Evolutionary conservation across 768 basidiomycete genomes (phyloP).

Genomic region (Baorangia bicolor): DNA sequence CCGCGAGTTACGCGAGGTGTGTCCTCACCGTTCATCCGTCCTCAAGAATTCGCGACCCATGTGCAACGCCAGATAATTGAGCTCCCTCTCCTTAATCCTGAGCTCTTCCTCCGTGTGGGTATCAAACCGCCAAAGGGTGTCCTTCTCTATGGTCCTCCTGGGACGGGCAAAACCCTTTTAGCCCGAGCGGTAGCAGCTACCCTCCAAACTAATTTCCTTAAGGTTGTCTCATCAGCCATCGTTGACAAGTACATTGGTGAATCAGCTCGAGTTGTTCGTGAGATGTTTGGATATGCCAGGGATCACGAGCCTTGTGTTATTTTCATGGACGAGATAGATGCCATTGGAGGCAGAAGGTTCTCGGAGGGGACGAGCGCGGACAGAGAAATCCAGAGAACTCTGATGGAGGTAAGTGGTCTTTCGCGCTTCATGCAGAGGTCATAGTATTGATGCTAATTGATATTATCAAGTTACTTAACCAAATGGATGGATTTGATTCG

Average conservation of each 20-base stretch:
- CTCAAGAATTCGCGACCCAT: neutral
- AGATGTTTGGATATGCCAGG: constrained; percentile 98
- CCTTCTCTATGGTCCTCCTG: constrained; percentile 92
- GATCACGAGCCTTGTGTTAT: constrained; percentile 99
- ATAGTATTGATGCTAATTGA: neutral
- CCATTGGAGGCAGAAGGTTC: constrained; percentile 89
- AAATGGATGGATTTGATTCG: constrained; percentile 99
- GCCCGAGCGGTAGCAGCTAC: constrained; percentile 96
- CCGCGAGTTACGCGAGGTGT: constrained; percentile 89
- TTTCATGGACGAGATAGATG: constrained; percentile 98
- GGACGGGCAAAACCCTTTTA: constrained; percentile 94
- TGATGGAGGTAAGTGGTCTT: constrained; percentile 77
- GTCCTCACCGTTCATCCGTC: constrained; percentile 19
- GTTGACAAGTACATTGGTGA: constrained; percentile 99
- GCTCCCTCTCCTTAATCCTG: constrained; percentile 89
- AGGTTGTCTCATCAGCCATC: constrained; percentile 97
- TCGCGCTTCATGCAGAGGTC: neutral
- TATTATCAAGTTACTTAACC: constrained; percentile 78
- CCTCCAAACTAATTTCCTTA: constrained; percentile 93
- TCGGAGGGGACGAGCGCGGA: constrained; percentile 97
- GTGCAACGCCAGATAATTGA: constrained; percentile 75
- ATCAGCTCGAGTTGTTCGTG: constrained; percentile 91
- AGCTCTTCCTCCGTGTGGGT: constrained; percentile 92
- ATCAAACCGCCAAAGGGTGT: constrained; percentile 97
- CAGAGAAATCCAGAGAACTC: constrained; percentile 95